These are phyloP conservation scores for Aspergillus flavus DNA, from an alignment of 2,329 filamentous ascomycete species.

Conservation along the genomic window DNA sequence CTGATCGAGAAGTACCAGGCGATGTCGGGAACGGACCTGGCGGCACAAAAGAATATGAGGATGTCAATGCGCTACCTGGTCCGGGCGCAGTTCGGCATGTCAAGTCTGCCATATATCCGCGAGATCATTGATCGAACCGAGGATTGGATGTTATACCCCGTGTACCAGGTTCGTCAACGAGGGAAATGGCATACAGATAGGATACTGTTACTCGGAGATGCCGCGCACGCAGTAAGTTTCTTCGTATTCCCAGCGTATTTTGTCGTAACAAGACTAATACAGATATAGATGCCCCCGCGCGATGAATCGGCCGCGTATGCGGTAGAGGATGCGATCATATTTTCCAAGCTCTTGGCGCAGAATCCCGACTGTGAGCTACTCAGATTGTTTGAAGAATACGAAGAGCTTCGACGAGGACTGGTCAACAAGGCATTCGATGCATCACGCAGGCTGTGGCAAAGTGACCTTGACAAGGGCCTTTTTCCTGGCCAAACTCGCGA, in stretches of 20 bases:
- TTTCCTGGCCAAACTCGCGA: slow-evolving; percentile 10
- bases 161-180: slow-evolving; percentile 39
- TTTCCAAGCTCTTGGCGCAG: slow-evolving; percentile 36
- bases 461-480: slow-evolving; percentile 10
- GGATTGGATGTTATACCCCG: slow-evolving; percentile 44
- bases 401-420: slow-evolving; percentile 33
- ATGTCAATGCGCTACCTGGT: slow-evolving; percentile 37
- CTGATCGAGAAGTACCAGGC: slow-evolving; percentile 26
- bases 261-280: neutral
- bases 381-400: slow-evolving; percentile 34
- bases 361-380: slow-evolving; percentile 27
- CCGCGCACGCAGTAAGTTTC: slow-evolving; percentile 44
- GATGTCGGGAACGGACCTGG: slow-evolving; percentile 27
- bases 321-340: slow-evolving; percentile 45
- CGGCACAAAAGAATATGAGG: slow-evolving; percentile 31
- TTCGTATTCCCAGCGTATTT: neutral
- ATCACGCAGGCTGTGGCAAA: slow-evolving; percentile 5
- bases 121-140: slow-evolving; percentile 33
- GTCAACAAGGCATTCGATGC: slow-evolving; percentile 40
- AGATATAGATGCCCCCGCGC: slow-evolving; percentile 44
- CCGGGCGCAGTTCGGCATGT: slow-evolving; percentile 32
- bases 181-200: slow-evolving; percentile 40
- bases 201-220: slow-evolving; percentile 46
- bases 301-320: slow-evolving; percentile 45
- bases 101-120: slow-evolving; percentile 34